Conservation (phyloP, 768 basidiomycete genomes). For the Amanita rimosa region DNA sequence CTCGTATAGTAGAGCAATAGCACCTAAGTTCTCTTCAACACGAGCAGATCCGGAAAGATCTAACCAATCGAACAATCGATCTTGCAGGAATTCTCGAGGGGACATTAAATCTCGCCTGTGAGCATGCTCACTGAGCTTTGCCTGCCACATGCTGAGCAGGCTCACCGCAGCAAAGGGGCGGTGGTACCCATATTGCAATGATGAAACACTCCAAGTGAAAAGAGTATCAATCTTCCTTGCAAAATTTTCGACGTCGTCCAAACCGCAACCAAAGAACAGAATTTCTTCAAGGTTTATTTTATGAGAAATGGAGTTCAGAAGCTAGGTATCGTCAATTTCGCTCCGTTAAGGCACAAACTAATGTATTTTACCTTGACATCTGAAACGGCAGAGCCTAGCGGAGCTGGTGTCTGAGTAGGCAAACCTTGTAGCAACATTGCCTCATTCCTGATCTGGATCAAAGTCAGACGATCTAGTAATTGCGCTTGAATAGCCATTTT, state of each 20-base stretch:
- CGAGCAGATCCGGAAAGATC: slow-evolving; percentile 54
- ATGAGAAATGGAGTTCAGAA: slow-evolving; percentile 66
- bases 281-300: slow-evolving; percentile 49
- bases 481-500: slow-evolving; percentile 32
- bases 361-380: slow-evolving; percentile 32
- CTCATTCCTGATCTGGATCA: slow-evolving; percentile 69
- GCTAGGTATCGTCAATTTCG: slow-evolving; percentile 23
- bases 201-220: slow-evolving; percentile 73
- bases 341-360: not conserved
- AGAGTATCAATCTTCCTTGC: slow-evolving; percentile 63
- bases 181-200: slow-evolving; percentile 75
- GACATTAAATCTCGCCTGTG: slow-evolving; percentile 48
- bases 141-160: slow-evolving; percentile 52
- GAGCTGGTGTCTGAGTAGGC: slow-evolving; percentile 47
- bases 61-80: slow-evolving; percentile 74
- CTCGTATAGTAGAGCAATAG: slow-evolving; percentile 60
- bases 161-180: slow-evolving; percentile 66
- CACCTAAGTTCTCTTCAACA: slow-evolving; percentile 40
- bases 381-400: slow-evolving; percentile 48
- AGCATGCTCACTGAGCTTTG: slow-evolving; percentile 50
- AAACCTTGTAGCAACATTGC: slow-evolving; percentile 65
- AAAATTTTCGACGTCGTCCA: slow-evolving; percentile 32
- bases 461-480: slow-evolving; percentile 49
- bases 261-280: slow-evolving; percentile 42
- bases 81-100: slow-evolving; percentile 57